These are phyloP conservation scores for Grigorovia humatica DNA, from an alignment of 805 yeast species.

Conservation along the genomic window DNA sequence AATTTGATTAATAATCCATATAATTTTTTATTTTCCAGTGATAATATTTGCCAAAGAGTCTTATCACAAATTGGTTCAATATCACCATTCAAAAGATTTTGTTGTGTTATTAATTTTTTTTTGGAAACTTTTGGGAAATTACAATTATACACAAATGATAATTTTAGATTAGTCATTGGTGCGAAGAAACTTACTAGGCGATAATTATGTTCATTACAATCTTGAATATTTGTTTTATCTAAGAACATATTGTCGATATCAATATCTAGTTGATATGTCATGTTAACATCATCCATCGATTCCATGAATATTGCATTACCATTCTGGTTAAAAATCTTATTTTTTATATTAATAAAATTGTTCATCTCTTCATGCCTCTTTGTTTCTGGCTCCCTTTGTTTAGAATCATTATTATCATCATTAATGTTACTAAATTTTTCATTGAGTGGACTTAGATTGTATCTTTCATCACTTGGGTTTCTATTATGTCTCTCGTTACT, in stretches of 20 bases:
- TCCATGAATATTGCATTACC: constrained; percentile 91
- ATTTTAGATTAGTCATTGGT: constrained; percentile 26
- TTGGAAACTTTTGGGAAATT: constrained; percentile 29
- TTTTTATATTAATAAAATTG: constrained; percentile 49
- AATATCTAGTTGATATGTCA: constrained; percentile 48
- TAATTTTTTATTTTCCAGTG: constrained; percentile 66
- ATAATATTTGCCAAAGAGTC: constrained; percentile 67
- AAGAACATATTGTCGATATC: constrained; percentile 75
- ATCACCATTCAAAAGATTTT: constrained; percentile 29
- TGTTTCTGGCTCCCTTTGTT: background rate
- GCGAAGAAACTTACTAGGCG: constrained; percentile 53
- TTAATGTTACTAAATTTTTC: background rate
- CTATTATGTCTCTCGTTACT: background rate
- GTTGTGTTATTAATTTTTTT: background rate
- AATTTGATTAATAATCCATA: constrained; percentile 63
- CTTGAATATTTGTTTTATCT: constrained; percentile 33
- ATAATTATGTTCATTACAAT: constrained; percentile 51
- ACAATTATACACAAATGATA: constrained; percentile 68
- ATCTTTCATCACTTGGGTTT: background rate
- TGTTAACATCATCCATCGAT: constrained; percentile 26
- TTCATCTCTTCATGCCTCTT: background rate
- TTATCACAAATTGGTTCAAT: constrained; percentile 65
- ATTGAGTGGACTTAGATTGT: too few species aligned
- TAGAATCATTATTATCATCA: background rate
- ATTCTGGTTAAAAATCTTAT: constrained; percentile 57